Conservation (phyloP, 768 basidiomycete species). For the Amanita pseudoporphyria region DNA sequence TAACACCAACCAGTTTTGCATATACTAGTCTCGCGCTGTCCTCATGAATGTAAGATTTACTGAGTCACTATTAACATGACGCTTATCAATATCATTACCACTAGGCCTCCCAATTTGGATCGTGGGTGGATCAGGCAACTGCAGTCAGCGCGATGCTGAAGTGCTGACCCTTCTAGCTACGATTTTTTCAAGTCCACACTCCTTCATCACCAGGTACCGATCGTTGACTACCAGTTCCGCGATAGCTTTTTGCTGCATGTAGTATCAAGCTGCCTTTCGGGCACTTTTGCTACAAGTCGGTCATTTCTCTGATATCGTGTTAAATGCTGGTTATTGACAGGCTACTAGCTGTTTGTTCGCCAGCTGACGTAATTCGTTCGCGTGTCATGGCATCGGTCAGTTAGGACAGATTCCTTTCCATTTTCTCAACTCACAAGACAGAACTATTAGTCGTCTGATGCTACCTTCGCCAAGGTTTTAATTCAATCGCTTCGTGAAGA, state of each 20-base stretch:
- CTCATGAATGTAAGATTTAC: constrained; percentile 60
- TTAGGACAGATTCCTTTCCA: neutral
- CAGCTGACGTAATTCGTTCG: constrained; percentile 68
- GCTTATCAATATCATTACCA: constrained; percentile 6
- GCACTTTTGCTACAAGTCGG: constrained; percentile 68
- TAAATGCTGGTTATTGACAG: constrained; percentile 7
- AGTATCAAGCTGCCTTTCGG: constrained; percentile 57
- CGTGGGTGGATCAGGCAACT: constrained; percentile 38
- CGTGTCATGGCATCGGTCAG: constrained; percentile 70
- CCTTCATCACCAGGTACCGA: constrained; percentile 40
- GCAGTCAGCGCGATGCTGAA: neutral
- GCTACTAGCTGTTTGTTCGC: constrained; percentile 60
- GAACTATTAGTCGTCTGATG: constrained; percentile 36
- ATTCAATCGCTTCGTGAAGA: constrained; percentile 56
- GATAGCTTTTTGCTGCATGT: constrained; percentile 64
- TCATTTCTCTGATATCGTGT: neutral
- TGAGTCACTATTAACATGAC: constrained; percentile 8
- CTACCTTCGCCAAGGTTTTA: constrained; percentile 42
- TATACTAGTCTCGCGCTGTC: constrained; percentile 36
- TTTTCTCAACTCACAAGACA: constrained; percentile 2
- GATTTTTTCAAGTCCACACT: constrained; percentile 64
- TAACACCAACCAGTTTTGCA: constrained; percentile 5
- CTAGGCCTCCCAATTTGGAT: constrained; percentile 75
- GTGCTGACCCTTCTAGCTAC: constrained; percentile 37
- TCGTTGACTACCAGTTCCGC: constrained; percentile 48